phyloP scores from a whole-genome alignment of 257 asterid species.

The Mentha longifolia region DNA sequence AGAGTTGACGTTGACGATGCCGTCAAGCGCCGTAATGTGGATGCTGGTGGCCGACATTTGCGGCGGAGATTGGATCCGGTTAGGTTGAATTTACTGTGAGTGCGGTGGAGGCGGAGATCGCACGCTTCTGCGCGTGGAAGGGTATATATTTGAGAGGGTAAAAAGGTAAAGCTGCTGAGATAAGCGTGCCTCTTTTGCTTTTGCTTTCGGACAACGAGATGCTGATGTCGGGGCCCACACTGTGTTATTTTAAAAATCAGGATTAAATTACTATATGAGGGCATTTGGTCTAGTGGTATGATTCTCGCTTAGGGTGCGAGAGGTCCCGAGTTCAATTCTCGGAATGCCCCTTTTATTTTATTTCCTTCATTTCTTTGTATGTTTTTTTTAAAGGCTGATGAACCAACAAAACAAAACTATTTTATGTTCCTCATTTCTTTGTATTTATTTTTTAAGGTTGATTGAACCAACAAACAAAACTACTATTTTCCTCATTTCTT shows the following conservation, averaged over 20 bases:
- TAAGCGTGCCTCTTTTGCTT: neutral
- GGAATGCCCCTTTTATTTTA: constrained; percentile 39
- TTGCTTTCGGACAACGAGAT: constrained; percentile 14
- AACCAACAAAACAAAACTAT: too few relatives aligned
- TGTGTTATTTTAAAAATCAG: too few relatives aligned
- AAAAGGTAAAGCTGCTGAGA: constrained; percentile 24
- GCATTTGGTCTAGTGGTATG: constrained; percentile 96
- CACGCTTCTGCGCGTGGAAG: neutral
- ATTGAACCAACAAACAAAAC: too few relatives aligned
- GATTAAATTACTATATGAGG: too few relatives aligned
- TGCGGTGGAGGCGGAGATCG: neutral
- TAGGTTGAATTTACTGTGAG: neutral
- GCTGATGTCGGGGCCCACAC: neutral
- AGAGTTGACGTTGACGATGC: constrained; percentile 86
- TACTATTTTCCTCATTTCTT: too few relatives aligned
- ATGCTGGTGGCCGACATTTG: constrained; percentile 77
- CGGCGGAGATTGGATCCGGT: constrained; percentile 7
- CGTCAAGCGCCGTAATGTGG: constrained; percentile 86
- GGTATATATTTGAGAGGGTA: constrained; percentile 12
- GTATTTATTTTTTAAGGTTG: too few relatives aligned
- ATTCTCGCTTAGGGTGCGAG: constrained; percentile 95
- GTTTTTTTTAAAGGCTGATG: too few relatives aligned
- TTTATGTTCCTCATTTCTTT: too few relatives aligned
- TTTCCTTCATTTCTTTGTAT: too few relatives aligned
- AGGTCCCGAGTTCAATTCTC: constrained; percentile 88